Evolutionary conservation across 306 rosid species (phyloP).

Genomic region (Macrotyloma uniflorum): DNA sequence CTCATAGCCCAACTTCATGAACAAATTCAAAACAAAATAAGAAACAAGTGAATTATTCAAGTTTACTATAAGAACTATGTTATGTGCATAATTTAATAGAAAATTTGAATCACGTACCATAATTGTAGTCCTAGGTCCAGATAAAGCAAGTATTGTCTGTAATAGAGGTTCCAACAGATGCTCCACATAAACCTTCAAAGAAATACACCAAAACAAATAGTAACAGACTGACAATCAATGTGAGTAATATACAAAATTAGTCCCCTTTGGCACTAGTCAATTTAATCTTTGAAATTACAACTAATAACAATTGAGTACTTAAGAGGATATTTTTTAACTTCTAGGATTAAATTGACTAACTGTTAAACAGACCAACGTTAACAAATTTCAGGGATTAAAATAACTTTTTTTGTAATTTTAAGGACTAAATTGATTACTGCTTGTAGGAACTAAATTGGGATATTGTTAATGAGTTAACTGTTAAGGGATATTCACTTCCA

Average conservation of each 20-base stretch:
- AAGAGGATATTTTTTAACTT: background rate
- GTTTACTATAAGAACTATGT: background rate
- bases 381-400: background rate
- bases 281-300: background rate
- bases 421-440: background rate
- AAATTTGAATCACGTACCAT: slow-evolving; percentile 51
- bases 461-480: background rate
- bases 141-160: slow-evolving; percentile 76
- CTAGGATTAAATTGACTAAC: background rate
- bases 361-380: background rate
- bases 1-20: slow-evolving; percentile 86
- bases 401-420: background rate
- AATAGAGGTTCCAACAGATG: slow-evolving; percentile 85
- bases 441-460: background rate
- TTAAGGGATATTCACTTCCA: slow-evolving; percentile 9
- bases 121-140: slow-evolving; percentile 85
- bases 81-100: background rate
- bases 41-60: slow-evolving; percentile 9
- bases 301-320: background rate
- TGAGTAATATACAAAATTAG: background rate
- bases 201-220: slow-evolving; percentile 19
- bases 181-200: slow-evolving; percentile 76
- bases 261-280: background rate
- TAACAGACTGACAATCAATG: background rate
- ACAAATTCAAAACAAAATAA: slow-evolving; percentile 20